Conservation (phyloP, 176 grass and related monocot species). For the Areca catechu region DNA sequence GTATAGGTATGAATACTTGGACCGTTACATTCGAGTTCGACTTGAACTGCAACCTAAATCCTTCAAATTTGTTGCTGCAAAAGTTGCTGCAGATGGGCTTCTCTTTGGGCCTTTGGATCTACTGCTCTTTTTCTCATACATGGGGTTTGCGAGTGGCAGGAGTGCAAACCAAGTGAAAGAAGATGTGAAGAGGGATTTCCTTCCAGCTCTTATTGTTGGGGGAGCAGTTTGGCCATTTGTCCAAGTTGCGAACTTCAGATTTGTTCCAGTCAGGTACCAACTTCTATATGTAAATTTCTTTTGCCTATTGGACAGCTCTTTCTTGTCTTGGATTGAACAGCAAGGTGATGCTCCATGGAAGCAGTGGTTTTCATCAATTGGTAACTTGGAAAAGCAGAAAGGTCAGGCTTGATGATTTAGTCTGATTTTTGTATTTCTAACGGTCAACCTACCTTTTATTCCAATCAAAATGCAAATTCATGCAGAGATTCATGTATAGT, state of each 20-base stretch:
- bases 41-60: conserved; percentile 42
- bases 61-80: conserved; percentile 62
- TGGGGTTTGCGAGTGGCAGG: conserved; percentile 63
- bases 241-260: conserved; percentile 79
- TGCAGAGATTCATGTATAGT: too few species aligned
- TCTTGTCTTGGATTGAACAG: conserved; percentile 92
- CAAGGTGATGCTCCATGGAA: conserved; percentile 91
- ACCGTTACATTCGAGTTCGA: conserved; percentile 46
- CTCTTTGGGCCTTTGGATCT: conserved; percentile 73
- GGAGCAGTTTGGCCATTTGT: conserved; percentile 66
- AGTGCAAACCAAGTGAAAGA: conserved; percentile 64
- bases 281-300: conserved; percentile 90
- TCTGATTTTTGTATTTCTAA: too few species aligned
- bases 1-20: conserved; percentile 86
- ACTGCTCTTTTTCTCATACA: conserved; percentile 74
- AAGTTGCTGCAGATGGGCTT: conserved; percentile 62
- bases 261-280: conserved; percentile 68
- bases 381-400: conserved; percentile 47
- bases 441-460: too few species aligned
- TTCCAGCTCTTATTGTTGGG: conserved; percentile 62
- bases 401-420: too few species aligned
- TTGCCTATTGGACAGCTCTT: conserved; percentile 78
- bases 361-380: conserved; percentile 53
- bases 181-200: conserved; percentile 86
- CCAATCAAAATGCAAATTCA: too few species aligned